Evolutionary conservation across 2,329 filamentous ascomycete species (phyloP).

Genomic region (Chrysosporium queenslandicum): DNA sequence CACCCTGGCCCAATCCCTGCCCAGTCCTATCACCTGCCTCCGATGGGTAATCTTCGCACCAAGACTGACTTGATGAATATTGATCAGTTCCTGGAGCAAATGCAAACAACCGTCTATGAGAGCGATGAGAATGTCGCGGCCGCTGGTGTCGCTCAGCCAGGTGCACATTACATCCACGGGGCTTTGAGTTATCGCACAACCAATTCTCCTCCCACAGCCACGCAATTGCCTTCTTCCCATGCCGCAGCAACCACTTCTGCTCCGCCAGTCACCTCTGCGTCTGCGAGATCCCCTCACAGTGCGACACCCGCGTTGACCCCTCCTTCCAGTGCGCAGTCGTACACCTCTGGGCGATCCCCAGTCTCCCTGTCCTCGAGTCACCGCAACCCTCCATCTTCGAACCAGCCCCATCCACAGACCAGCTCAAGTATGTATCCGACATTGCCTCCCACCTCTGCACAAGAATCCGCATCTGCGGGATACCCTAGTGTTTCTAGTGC

Average conservation of each 20-base stretch:
- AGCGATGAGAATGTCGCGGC: slow-evolving; percentile 72
- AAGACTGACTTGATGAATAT: slow-evolving; percentile 91
- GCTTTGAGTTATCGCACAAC: slow-evolving; percentile 46
- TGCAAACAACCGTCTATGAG: slow-evolving; percentile 93
- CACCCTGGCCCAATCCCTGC: slow-evolving; percentile 53
- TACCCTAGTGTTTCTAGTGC: slow-evolving; percentile 45
- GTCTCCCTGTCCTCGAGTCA: slow-evolving; percentile 44
- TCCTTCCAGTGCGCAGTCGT: slow-evolving; percentile 52
- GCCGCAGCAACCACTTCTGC: slow-evolving; percentile 30
- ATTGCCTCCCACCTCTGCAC: slow-evolving; percentile 49
- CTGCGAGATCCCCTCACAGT: slow-evolving; percentile 37
- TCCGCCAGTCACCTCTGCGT: slow-evolving; percentile 29
- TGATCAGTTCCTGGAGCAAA: slow-evolving; percentile 88
- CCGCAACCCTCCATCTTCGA: slow-evolving; percentile 42
- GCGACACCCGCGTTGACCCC: slow-evolving; percentile 55
- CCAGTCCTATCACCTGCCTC: slow-evolving; percentile 74
- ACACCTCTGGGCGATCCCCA: slow-evolving; percentile 53
- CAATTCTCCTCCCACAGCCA: slow-evolving; percentile 43
- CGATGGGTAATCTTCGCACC: slow-evolving; percentile 77
- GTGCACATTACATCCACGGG: slow-evolving; percentile 53
- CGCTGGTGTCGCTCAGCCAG: slow-evolving; percentile 65
- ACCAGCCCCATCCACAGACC: slow-evolving; percentile 22
- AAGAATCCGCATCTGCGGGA: slow-evolving; percentile 45
- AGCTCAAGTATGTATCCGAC: slow-evolving; percentile 53
- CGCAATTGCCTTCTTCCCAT: slow-evolving; percentile 35